Conservation (phyloP, 139 green algal genomes). For the Ettlia oleoabundans region DNA sequence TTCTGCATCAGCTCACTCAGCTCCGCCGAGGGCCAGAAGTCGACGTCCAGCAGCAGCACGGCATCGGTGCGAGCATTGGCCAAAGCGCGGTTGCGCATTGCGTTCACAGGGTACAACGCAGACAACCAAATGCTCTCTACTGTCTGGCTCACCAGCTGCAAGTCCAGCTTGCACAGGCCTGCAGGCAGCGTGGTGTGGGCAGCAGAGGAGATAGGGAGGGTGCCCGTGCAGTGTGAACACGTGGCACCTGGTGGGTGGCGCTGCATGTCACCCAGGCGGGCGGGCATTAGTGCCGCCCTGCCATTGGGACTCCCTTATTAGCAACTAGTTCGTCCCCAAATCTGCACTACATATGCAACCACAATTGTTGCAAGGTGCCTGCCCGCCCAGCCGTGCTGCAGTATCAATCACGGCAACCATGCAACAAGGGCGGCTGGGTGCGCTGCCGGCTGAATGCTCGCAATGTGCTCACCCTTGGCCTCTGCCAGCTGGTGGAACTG, state of each 20-base stretch:
- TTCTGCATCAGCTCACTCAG: slow-evolving; percentile 46
- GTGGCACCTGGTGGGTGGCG: not conserved
- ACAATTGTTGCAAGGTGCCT: not conserved
- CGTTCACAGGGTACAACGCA: slow-evolving; percentile 54
- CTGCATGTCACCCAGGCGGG: no score
- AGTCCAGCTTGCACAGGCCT: slow-evolving; percentile 56
- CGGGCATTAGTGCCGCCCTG: no score
- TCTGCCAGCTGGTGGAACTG: slow-evolving; percentile 56
- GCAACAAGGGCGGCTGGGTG: no score
- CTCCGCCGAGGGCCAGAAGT: slow-evolving; percentile 53
- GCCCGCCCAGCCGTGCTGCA: not conserved
- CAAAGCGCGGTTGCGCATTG: slow-evolving; percentile 56
- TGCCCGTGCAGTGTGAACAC: no score
- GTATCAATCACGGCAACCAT: no score
- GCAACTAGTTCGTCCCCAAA: no score
- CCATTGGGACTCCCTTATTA: no score
- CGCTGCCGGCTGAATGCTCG: no score
- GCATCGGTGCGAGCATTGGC: slow-evolving; percentile 48
- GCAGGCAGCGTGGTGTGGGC: not conserved
- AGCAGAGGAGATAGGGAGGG: not conserved
- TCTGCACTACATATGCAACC: no score
- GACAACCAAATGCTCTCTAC: slow-evolving; percentile 55
- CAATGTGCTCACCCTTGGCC: slow-evolving; percentile 39
- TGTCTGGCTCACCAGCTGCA: slow-evolving; percentile 48
- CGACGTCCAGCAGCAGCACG: slow-evolving; percentile 55